Percentiles rank a stretch among this genome's conserved stretches.
Conservation (phyloP, 2,329 filamentous ascomycete species). For the Shiraia sp. region DNA sequence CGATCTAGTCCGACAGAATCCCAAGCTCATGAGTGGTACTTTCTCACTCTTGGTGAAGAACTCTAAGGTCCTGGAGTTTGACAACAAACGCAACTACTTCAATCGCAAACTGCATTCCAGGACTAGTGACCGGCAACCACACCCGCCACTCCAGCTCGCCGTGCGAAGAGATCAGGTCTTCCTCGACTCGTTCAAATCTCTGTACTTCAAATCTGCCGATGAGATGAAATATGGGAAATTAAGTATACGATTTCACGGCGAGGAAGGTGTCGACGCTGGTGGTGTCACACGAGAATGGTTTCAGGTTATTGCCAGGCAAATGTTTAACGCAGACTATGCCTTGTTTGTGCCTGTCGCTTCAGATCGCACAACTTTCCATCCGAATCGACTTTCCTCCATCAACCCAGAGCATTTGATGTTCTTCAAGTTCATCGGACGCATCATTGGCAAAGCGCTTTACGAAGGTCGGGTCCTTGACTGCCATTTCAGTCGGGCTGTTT, state of each 20-base stretch:
- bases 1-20: conserved; percentile 94
- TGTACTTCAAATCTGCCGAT: conserved; percentile 94
- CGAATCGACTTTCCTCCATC: conserved; percentile 89
- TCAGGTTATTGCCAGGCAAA: conserved; percentile 92
- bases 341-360: conserved; percentile 96
- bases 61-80: conserved; percentile 97
- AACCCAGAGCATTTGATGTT: conserved; percentile 96
- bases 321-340: conserved; percentile 98
- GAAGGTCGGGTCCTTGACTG: conserved; percentile 95
- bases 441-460: conserved; percentile 97
- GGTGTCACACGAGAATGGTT: conserved; percentile 99
- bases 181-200: conserved; percentile 96
- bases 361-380: conserved; percentile 97
- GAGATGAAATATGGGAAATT: conserved; percentile 99
- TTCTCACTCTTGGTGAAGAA: conserved; percentile 97
- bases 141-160: conserved; percentile 79
- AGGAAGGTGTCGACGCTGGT: conserved; percentile 96
- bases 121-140: conserved; percentile 66
- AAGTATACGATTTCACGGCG: conserved; percentile 94
- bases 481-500: conserved; percentile 97
- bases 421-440: conserved; percentile 98
- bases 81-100: conserved; percentile 99
- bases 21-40: conserved; percentile 97
- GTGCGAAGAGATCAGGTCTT: conserved; percentile 95
- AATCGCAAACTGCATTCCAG: conserved; percentile 86